A percentile compares a stretch with the other conserved stretches of the same genome.
These are phyloP conservation scores for Didymella lethalis DNA, from an alignment of 2,329 filamentous ascomycete genomes.

Conservation along the genomic window DNA sequence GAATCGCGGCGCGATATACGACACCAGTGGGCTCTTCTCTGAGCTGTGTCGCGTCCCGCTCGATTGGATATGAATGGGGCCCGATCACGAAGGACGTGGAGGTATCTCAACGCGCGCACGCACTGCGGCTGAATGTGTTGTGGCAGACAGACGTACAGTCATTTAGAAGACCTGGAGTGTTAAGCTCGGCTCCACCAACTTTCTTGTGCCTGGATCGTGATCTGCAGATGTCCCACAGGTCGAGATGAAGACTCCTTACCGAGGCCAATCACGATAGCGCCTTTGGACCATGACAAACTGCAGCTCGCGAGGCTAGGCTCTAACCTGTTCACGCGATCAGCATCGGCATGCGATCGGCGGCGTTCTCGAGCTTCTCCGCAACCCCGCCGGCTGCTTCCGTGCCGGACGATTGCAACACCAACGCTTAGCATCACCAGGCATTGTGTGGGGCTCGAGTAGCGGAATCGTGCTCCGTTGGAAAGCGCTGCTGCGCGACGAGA, in stretches of 20 bases:
- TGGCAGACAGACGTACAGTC: conserved; percentile 1
- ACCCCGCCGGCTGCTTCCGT: conserved; percentile 15
- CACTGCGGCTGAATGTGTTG: neutral
- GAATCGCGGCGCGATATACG: conserved; percentile 8
- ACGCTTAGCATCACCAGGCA: neutral
- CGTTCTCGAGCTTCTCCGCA: conserved; percentile 10
- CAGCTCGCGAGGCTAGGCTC: neutral
- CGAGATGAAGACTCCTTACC: conserved; percentile 6
- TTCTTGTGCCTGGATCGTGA: conserved; percentile 13
- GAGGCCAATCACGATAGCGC: conserved; percentile 15
- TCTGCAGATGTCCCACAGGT: conserved; percentile 11
- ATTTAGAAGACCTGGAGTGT: conserved; percentile 8
- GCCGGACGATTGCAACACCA: conserved; percentile 8
- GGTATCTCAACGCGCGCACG: neutral
- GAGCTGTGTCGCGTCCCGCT: conserved; percentile 3
- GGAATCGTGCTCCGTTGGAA: neutral
- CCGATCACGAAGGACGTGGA: conserved; percentile 1
- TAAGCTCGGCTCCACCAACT: conserved; percentile 12
- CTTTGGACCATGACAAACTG: conserved; percentile 6
- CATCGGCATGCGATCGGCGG: conserved; percentile 6
- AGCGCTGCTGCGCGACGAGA: neutral
- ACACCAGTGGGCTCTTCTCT: conserved; percentile 1
- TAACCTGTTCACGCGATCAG: conserved; percentile 10
- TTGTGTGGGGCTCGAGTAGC: neutral
- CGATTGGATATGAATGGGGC: neutral